phyloP scores from a whole-genome alignment of 805 yeast species.

The Naumovozyma castellii region DNA sequence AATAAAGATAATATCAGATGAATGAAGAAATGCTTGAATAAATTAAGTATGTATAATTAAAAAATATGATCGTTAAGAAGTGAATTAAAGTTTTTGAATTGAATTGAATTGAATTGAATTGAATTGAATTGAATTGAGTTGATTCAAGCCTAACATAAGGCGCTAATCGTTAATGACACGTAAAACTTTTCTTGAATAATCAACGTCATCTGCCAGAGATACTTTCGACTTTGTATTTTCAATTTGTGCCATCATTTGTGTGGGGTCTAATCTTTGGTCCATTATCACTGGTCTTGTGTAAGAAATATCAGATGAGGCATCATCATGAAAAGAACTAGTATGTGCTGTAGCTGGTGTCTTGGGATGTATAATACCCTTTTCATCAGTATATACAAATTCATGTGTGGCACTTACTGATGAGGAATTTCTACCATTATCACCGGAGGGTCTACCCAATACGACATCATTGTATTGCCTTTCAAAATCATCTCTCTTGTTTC shows the following conservation, averaged over 20 bases:
- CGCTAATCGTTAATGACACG: conserved; percentile 33
- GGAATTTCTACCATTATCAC: conserved; percentile 9
- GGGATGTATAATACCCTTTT: conserved; percentile 14
- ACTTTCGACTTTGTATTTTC: conserved; percentile 9
- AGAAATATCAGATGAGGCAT: not conserved
- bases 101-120: too few species aligned
- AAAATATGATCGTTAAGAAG: too few species aligned
- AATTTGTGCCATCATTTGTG: conserved; percentile 9
- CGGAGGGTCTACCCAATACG: too few species aligned
- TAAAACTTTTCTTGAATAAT: conserved; percentile 41
- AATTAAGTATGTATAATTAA: too few species aligned
- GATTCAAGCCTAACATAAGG: too few species aligned
- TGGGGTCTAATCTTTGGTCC: conserved; percentile 34
- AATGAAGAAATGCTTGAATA: too few species aligned
- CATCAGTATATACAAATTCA: conserved; percentile 16
- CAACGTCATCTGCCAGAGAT: conserved; percentile 40
- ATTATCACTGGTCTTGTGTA: conserved; percentile 7
- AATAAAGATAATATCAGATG: too few species aligned
- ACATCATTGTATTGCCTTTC: conserved; percentile 21
- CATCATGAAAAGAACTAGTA: conserved; percentile 4
- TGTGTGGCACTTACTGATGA: conserved; percentile 6
- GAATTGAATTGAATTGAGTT: too few species aligned
- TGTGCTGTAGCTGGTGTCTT: not conserved
- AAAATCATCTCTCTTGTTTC: conserved; percentile 11
- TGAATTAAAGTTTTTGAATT: too few species aligned